These are phyloP conservation scores for Macrophomina pseudophaseolina DNA, from an alignment of 2,329 filamentous ascomycete genomes.

Conservation along the genomic window DNA sequence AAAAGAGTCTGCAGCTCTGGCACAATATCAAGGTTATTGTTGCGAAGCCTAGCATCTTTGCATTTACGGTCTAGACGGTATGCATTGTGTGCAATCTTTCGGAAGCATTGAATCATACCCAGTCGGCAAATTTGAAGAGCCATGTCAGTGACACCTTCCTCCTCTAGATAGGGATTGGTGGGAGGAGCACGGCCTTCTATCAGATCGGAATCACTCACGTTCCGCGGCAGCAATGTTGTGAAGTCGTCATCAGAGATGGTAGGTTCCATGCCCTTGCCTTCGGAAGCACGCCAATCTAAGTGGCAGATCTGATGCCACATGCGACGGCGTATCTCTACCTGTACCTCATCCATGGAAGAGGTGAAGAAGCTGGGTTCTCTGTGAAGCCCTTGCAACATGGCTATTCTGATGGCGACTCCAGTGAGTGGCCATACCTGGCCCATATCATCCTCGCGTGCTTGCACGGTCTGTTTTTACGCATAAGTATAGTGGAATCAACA, in stretches of 20 bases:
- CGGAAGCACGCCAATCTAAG: conserved; percentile 45
- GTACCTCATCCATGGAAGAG: conserved; percentile 44
- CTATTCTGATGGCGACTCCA: conserved; percentile 44
- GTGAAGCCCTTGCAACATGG: conserved; percentile 44
- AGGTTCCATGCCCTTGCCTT: conserved; percentile 47
- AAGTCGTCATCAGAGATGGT: conserved; percentile 45
- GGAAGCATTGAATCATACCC: conserved; percentile 41
- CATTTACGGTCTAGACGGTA: conserved; percentile 45
- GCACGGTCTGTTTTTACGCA: conserved; percentile 35
- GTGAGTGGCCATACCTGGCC: conserved; percentile 46
- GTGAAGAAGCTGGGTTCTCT: conserved; percentile 45
- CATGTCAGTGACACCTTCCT: conserved; percentile 39
- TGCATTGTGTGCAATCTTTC: conserved; percentile 43
- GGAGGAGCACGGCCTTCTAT: conserved; percentile 41
- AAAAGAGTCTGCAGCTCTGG: conserved; percentile 42
- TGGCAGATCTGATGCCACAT: conserved; percentile 47
- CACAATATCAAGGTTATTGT: conserved; percentile 33
- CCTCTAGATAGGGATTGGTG: conserved; percentile 39
- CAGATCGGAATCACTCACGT: conserved; percentile 46
- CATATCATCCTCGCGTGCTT: conserved; percentile 46
- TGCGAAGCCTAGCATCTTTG: conserved; percentile 9
- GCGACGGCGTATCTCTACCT: conserved; percentile 44
- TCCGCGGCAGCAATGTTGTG: conserved; percentile 44
- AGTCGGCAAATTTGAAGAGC: conserved; percentile 44
- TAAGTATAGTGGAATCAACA: not conserved